Evolutionary conservation across 805 yeast species (phyloP), one percentile per base, ranked within the genome.

Genomic region (Wickerhamomyces chambardii): DNA sequence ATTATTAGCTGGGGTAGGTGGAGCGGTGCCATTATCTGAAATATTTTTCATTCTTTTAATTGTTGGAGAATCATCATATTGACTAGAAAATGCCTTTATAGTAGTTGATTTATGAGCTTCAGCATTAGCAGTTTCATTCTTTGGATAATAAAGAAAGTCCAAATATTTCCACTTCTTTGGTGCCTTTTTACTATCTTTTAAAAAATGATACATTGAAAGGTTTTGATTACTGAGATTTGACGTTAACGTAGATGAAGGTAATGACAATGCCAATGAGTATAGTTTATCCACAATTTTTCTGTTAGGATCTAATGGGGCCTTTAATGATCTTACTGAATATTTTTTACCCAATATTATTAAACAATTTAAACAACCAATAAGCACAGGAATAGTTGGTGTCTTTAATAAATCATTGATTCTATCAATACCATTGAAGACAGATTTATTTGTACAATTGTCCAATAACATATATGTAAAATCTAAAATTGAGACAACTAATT

Each of bases 401-500:
- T 70, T 70, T 31, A 85, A 50, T 41, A 87, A 57, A 30, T 64
- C 61, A 39, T 67, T 73, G 36, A 87, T 64, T 27, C 78, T 63
- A 33, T 78, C 80, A 15, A 73, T 58, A 16, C 86, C 77, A n/a
- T 77, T 63, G 53, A 84, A 87, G 17, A 84, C 64, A 34, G 71
- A 69, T 41, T 84, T 67, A 46, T 79, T 78, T 21, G 76, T 64
- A 36, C 92, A 80, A 46, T 82, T 75, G 29, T 79, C 83, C 31
- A 89, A 58, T 24, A 89, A 58, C 34, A 73, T 56, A 25, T 70
- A 64, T 0, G 90, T 70, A 49, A 84, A 85, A 6, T 68, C 62
- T 33, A 84, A 59, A 30, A 85, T 63, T 2, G 79, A 59, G 0
- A 68, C 55, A 18, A 78, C 51, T 4, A 74, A 39, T 2, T 39